Base-by-base conservation (phyloP, 2,329 filamentous ascomycete genomes). In the Knoxdaviesia capensis region DNA sequence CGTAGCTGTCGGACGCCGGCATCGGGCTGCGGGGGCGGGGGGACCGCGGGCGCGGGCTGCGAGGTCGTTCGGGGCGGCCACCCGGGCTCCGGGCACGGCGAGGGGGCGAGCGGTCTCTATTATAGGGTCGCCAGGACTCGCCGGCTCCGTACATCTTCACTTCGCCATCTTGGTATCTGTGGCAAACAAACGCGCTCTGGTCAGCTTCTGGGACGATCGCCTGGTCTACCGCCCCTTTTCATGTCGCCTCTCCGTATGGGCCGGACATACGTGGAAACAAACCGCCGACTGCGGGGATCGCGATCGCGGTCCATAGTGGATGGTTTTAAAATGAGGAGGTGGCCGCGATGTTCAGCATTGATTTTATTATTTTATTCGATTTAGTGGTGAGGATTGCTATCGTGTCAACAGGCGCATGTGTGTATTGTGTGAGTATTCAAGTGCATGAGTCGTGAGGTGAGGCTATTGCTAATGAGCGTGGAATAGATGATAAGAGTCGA, bases 91-190 rank as follows among this genome's bases (percentile, higher is more conserved):
- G 53, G 20, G 49, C 45, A 45, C 54, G 51, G 38, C 55, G 49
- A 10, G 50, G 51, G 45, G 48, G 64, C 31, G 66, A 68, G 43
- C 64, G 56, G 44, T 57, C 59, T 42, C 65, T 56, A 41, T 71
- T 71, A 45, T 68, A 74, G 7, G 71, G 71, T 45, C 71, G 61
- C 61, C 72, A 75, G 34, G 69, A 74, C 55, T 75, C 71, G 45
- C 71, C 71, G 8, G 71, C 71, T 41, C 71, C 71, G 53, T 74
- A 75, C 51, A 71, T 63, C 47, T 72, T 68, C 42, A 75, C 71
- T 56, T 75, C 71, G 38, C 71, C 71, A 48, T 75, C 71, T 48
- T 75, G 70, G 50, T 71, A 75, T 53, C 70, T 74, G 45, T 38
- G 34, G 20, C 20, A 20, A 20, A 20, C 20, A 20, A 20, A 20